Evolutionary conservation across 116 monocot genomes (phyloP), one percentile per base, ranked within the genome.

Genomic region (Thalassia testudinum): DNA sequence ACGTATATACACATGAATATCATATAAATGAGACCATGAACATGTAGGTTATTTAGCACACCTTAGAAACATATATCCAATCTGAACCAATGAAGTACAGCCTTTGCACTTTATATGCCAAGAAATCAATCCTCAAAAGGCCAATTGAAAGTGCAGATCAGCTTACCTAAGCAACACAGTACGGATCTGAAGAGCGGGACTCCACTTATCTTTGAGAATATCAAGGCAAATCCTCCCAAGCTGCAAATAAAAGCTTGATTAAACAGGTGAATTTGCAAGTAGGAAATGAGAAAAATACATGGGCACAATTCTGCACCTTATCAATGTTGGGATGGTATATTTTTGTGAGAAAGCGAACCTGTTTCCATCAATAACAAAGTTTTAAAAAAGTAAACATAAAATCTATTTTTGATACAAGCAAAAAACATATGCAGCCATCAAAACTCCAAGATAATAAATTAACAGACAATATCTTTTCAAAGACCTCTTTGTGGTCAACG

Each of bases 191-290:
- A 89, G 66, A 58, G 88, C 88, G n/a, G 88, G 88, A 56, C 88
- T 89, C 83, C 88, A 89, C 47, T 89, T 89, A 64, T 89, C 88
- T 40, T 89, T 89, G 12, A 89, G 67, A 67, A 89, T 89, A 62
- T 89, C 88, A 53, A 89, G 83, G 45, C 88, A 89, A 45, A 72
- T 72, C 61, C 72, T 61, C 57, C 72, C 72, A 65, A 72, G 72
- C 72, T 72, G 72, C 62, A 66, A 20, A 22, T 21, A 45, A n/a
- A 45, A n/a, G 45, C 45, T 7, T 1, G 19, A 16, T 20, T 6
- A 23, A 40, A 45, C 15, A 16, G 15, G 19, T 2, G 45, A 13
- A 56, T 37, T 37, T 26, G 8, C 34, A 0, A 23, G 0, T 4
- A 22, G 7, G 21, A 57, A 44, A 85, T 79, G 22, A 4, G 21